phyloP scores from a whole-genome alignment of 1,284 basidiomycete species.

The Puccinia polysora region DNA sequence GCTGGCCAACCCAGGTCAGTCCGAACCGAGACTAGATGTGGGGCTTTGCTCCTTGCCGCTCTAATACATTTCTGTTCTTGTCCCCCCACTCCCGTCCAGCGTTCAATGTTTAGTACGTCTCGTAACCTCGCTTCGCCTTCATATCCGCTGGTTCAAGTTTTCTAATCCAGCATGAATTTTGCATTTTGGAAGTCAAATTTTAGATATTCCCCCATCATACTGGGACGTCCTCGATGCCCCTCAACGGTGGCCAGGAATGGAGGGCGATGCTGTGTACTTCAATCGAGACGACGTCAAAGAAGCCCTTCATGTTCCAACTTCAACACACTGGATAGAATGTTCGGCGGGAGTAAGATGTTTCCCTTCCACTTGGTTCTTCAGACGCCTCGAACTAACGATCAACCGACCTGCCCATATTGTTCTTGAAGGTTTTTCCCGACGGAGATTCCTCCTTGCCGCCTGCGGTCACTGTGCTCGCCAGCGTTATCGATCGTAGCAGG shows the following conservation, averaged over 20 bases:
- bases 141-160: not conserved
- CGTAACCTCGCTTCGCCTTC: not conserved
- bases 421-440: constrained; percentile 3
- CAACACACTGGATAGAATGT: constrained; percentile 9
- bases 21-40: no score
- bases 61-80: not conserved
- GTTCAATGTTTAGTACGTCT: constrained; percentile 29
- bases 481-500: constrained; percentile 23
- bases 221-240: constrained; percentile 27
- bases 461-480: not conserved
- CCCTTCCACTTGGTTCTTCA: not conserved
- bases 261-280: constrained; percentile 30
- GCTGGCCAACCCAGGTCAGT: constrained; percentile 24
- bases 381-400: not conserved
- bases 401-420: not conserved
- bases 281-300: constrained; percentile 26
- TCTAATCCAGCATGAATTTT: not conserved
- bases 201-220: constrained; percentile 9
- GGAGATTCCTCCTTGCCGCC: constrained; percentile 25
- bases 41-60: not conserved
- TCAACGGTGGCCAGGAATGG: constrained; percentile 23
- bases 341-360: not conserved
- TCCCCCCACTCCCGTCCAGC: no score
- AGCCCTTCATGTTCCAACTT: constrained; percentile 19
- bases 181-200: constrained; percentile 19